Evolutionary conservation across 805 yeast species (phyloP), one percentile per base, ranked within the genome.

Genomic region (Yarrowia sp.): DNA sequence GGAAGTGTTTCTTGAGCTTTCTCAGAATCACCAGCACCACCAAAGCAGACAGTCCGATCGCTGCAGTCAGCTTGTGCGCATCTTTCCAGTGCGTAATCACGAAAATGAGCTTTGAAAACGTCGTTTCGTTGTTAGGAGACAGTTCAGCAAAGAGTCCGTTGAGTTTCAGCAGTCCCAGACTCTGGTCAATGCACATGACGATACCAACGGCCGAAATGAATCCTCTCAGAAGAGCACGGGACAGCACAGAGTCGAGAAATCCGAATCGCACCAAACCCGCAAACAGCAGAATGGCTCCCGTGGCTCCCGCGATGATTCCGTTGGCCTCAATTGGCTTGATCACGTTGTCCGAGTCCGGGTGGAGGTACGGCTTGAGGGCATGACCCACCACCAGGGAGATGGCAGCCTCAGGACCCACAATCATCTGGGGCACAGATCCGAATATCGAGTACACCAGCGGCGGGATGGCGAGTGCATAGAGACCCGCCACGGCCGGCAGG

Each of bases 351-450:
- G 57, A 44, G 44, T 53, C 60, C 44, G 50, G 85, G 22, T 77
- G 80, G 28, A 80, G 69, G 51, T 80, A 73, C n/a, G 81, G 83
- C 66, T 87, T 88, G 9, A 90, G 84, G 0, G 88, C 85, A 70
- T 88, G 93, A 1, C 97, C 97, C 31, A 89, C 86, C 13, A 92
- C 85, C 70, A 92, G 78, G 0, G 96, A 89, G 8, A 90, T 85
- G 0, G 96, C 92, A 17, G 93, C 92, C 74, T 92, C 96, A 0
- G 97, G 97, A 0, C 97, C 97, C 17, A 92, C 96, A 43, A 91
- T 86, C 88, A 92, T 84, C 66, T 87, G 87, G 0, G 97, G 97
- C 0, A 91, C 96, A 0, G 95, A 84, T 0, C 97, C 97, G 66
- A 91, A 79, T 3, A 91, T 67, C 7, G 90, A 81, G 73, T 92